phyloP scores from a whole-genome alignment of 768 basidiomycete species.

The Megacollybia marginata region DNA sequence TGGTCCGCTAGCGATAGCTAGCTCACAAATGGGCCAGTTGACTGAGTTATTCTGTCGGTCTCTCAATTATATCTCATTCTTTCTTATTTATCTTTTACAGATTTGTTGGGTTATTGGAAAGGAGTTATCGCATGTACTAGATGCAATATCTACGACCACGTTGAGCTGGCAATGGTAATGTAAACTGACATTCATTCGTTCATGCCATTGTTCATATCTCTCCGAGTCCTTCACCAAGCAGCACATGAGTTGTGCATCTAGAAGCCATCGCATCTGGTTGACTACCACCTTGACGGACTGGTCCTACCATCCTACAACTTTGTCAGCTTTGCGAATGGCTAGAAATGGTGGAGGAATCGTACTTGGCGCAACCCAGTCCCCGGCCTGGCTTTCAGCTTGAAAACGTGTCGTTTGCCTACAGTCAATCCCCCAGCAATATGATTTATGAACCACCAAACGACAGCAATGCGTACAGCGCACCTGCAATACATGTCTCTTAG shows the following conservation, averaged over 20 bases:
- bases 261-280: constrained; percentile 71
- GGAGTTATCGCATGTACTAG: not conserved
- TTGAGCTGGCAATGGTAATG: too few relatives aligned
- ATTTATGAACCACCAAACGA: constrained; percentile 80
- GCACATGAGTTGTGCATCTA: constrained; percentile 53
- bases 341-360: too few relatives aligned
- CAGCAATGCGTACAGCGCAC: constrained; percentile 79
- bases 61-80: too few relatives aligned
- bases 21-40: not conserved
- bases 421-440: constrained; percentile 75
- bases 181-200: too few relatives aligned
- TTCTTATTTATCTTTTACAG: too few relatives aligned
- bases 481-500: constrained; percentile 28
- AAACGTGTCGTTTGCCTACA: constrained; percentile 40
- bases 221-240: constrained; percentile 49
- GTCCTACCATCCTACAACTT: too few relatives aligned
- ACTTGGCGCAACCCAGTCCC: constrained; percentile 83
- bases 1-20: not conserved
- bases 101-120: too few relatives aligned
- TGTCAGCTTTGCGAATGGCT: too few relatives aligned
- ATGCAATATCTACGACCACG: not conserved
- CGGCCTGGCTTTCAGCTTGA: constrained; percentile 79
- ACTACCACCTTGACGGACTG: too few relatives aligned
- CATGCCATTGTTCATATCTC: constrained; percentile 11
- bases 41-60: too few relatives aligned